Percentiles rank a stretch among this genome's conserved stretches.
Conservation (phyloP, 345 rosid genomes). For the Nasturtium officinale region DNA sequence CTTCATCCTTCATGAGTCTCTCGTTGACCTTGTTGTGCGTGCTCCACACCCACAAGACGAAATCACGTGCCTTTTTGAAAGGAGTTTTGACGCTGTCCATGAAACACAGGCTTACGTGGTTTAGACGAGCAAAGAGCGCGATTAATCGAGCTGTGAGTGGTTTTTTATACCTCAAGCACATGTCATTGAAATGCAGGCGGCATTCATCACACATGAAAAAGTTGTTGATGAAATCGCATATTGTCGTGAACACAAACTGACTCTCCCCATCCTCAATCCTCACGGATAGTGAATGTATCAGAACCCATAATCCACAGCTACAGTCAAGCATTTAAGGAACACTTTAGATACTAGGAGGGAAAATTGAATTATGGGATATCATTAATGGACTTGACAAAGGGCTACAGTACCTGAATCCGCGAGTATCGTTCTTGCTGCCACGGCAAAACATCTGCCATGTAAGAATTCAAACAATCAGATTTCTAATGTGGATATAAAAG, state of each 20-base stretch:
- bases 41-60: constrained; percentile 90
- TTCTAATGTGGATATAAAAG: neutral
- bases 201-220: constrained; percentile 96
- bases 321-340: constrained; percentile 37
- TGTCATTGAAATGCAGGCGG: constrained; percentile 78
- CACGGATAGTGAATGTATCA: constrained; percentile 92
- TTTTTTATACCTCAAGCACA: constrained; percentile 78
- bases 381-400: neutral
- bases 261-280: constrained; percentile 86
- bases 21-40: constrained; percentile 86
- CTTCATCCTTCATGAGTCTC: constrained; percentile 81
- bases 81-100: constrained; percentile 67
- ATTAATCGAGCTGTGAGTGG: neutral
- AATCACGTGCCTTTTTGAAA: constrained; percentile 70
- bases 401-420: constrained; percentile 85
- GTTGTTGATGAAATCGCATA: constrained; percentile 83
- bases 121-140: constrained; percentile 1
- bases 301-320: constrained; percentile 98
- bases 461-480: constrained; percentile 34
- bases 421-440: constrained; percentile 91
- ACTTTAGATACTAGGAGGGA: constrained; percentile 1
- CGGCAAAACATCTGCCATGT: constrained; percentile 92
- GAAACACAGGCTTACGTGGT: constrained; percentile 8
- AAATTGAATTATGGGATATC: neutral
- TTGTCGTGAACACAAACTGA: constrained; percentile 70